Evolutionary conservation across 495 filamentous ascomycete genomes (phyloP), one percentile per base, ranked within the genome.

Genomic region (Aspergillus heteromorphus): DNA sequence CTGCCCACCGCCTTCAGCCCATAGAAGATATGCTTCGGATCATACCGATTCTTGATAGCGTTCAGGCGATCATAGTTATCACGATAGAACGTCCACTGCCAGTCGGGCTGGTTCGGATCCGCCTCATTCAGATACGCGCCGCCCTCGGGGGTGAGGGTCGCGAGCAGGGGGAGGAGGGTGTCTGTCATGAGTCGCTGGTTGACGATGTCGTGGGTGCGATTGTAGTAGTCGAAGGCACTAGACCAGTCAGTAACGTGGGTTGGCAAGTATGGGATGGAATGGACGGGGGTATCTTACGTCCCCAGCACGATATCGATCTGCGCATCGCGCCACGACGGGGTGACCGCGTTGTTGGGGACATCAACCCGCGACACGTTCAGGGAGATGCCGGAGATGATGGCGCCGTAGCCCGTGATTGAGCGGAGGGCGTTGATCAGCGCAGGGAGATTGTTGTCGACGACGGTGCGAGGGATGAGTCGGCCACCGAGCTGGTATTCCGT

Each of bases 401-500:
- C 58, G 0, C 71, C 62, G 27, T 67, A 67, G 6, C 64, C 57
- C 6, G 59, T 69, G 76, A 45, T 45, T 2, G 9, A 20, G 2
- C 23, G 21, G 36, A 45, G 18, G 5, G 40, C 40, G 5, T 25
- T 5, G 2, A 53, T 20, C 4, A 53, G n/a, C 0, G 14, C 23
- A 5, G 19, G 3, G 20, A 31, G 40, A 47, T 76, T 75, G 6
- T 58, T 49, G 2, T 68, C 58, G 20, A 79, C 68, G 0, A 76
- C 62, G 13, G 55, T 34, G 14, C 68, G 67, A 6, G 82, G 81
- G 41, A 85, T 76, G 5, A 85, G 69, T 3, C 83, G 72, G 10
- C 81, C 80, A n/a, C 80, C 81, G 48, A 75, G 65, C 43, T 79
- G 72, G 45, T 68, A 67, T 20, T 70, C 72, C 30, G 72, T 71